A percentile compares a stretch with the other conserved stretches of the same genome.
Evolutionary conservation across 495 filamentous ascomycete species (phyloP).

Genomic region (Mytilinidion resinicola): DNA sequence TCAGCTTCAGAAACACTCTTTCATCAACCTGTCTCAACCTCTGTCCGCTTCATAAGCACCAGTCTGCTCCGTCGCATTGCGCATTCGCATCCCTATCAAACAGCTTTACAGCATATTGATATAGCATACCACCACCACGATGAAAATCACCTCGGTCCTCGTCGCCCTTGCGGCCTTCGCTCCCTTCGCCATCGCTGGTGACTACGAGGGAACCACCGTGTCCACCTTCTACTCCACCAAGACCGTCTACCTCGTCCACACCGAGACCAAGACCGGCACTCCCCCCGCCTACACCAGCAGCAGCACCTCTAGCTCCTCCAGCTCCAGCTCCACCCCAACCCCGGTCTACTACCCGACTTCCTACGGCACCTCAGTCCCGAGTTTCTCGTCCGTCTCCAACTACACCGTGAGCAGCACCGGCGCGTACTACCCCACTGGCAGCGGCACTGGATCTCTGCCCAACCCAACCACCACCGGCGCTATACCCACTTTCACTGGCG

Average conservation of each 20-base stretch:
- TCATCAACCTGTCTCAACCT: neutral
- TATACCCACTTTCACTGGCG: slow-evolving; percentile 15
- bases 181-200: slow-evolving; percentile 16
- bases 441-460: neutral
- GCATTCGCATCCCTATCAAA: neutral
- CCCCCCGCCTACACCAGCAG: slow-evolving; percentile 10
- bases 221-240: slow-evolving; percentile 25
- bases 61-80: neutral
- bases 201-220: neutral
- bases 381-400: neutral
- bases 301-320: slow-evolving; percentile 15
- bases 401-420: slow-evolving; percentile 5
- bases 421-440: slow-evolving; percentile 3
- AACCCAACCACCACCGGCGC: neutral
- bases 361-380: neutral
- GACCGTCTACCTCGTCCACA: slow-evolving; percentile 25
- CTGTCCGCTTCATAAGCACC: neutral
- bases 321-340: neutral
- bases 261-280: slow-evolving; percentile 20
- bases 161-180: slow-evolving; percentile 18
- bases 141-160: slow-evolving; percentile 4
- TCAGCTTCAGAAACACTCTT: slow-evolving; percentile 1
- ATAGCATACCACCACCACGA: too few relatives aligned
- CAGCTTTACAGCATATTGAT: too few relatives aligned
- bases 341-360: neutral